phyloP scores from a whole-genome alignment of 2,329 filamentous ascomycete species.

The Colletotrichum sansevieriae region DNA sequence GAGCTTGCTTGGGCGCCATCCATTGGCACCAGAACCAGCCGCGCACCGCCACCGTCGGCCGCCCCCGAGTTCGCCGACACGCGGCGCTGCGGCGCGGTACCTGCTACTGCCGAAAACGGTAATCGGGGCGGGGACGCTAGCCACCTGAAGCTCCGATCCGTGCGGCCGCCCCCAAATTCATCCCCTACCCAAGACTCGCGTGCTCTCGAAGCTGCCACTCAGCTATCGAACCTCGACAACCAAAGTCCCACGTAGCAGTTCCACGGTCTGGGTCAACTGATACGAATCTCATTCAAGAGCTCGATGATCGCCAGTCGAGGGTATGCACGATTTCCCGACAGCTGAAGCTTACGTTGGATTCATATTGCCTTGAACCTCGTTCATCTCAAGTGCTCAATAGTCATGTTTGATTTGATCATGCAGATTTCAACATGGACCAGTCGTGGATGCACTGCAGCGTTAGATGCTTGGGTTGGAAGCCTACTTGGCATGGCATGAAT shows the following conservation, averaged over 20 bases:
- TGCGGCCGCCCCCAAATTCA: not conserved
- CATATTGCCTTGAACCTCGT: no score
- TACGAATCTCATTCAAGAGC: not conserved
- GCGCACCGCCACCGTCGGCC: not conserved
- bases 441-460: not conserved
- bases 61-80: not conserved
- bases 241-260: not conserved
- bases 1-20: no score
- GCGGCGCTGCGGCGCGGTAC: constrained; percentile 6
- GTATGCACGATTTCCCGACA: not conserved
- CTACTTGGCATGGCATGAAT: not conserved
- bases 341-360: constrained; percentile 11
- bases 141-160: not conserved
- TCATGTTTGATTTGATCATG: not conserved
- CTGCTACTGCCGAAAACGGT: not conserved
- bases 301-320: not conserved
- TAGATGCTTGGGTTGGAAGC: no score
- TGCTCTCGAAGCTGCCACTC: not conserved
- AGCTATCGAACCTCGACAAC: not conserved
- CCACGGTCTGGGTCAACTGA: no score
- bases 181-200: not conserved
- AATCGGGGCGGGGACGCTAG: not conserved
- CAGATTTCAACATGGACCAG: no score
- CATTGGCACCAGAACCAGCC: not conserved
- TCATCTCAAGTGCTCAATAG: constrained; percentile 6